These are phyloP conservation scores for Metarhizium brunneum DNA, from an alignment of 2,329 filamentous ascomycete species.

Conservation along the genomic window DNA sequence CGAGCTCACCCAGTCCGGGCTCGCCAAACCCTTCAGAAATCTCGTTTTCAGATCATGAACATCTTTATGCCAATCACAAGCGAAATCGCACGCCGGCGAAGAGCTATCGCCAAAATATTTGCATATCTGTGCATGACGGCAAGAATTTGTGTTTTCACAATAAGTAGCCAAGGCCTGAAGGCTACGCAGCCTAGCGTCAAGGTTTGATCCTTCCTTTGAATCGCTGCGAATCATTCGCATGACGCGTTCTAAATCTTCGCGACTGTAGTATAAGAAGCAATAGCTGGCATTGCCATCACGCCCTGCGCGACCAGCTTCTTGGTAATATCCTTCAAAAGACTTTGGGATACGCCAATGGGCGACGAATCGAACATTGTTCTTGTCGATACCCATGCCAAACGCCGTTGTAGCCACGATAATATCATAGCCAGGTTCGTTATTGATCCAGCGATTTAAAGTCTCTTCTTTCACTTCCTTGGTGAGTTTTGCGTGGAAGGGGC, in stretches of 20 bases:
- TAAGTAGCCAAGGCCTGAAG: constrained; percentile 64
- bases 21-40: constrained; percentile 46
- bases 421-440: constrained; percentile 68
- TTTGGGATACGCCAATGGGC: constrained; percentile 92
- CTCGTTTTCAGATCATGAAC: constrained; percentile 44
- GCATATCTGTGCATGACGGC: constrained; percentile 67
- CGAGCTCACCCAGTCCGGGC: constrained; percentile 54
- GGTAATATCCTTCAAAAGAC: constrained; percentile 92
- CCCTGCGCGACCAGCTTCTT: constrained; percentile 87
- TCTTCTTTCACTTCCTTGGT: constrained; percentile 60
- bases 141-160: constrained; percentile 66
- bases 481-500: constrained; percentile 64
- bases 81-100: constrained; percentile 56
- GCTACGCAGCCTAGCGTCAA: constrained; percentile 49
- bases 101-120: constrained; percentile 65
- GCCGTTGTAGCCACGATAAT: constrained; percentile 92
- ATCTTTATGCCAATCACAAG: constrained; percentile 74
- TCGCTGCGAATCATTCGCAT: constrained; percentile 44
- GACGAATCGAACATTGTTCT: constrained; percentile 88
- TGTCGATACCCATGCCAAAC: constrained; percentile 97
- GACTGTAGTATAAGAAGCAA: constrained; percentile 85
- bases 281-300: constrained; percentile 79
- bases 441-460: constrained; percentile 62
- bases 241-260: constrained; percentile 74
- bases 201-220: constrained; percentile 29